Conservation (phyloP, 176 grass and related monocot species). For the Eremochloa ophiuroides region DNA sequence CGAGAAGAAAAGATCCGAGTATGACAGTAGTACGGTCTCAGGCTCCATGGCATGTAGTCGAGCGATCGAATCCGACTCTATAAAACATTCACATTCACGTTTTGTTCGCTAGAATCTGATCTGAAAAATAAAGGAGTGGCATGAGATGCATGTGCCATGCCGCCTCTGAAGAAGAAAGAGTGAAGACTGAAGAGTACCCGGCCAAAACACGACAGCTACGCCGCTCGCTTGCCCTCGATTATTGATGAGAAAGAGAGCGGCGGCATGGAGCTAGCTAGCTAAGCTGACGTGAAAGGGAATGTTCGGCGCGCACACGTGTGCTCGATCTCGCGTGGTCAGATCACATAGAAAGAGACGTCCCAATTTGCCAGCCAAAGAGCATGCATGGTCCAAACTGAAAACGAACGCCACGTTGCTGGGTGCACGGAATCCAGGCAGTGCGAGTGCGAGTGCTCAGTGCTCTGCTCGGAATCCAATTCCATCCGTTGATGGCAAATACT, state of each 20-base stretch:
- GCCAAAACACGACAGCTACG: constrained; percentile 3
- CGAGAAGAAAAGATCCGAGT: not conserved
- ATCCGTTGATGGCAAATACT: not conserved
- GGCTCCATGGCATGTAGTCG: not conserved
- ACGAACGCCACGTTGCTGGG: not conserved
- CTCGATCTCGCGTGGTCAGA: not conserved
- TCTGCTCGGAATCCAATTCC: not conserved
- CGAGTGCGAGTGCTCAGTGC: not conserved
- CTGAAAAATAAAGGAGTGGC: not conserved
- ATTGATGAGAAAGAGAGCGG: not conserved
- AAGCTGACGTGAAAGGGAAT: constrained; percentile 25
- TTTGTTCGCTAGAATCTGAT: not conserved
- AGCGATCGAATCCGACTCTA: not conserved
- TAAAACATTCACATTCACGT: not conserved
- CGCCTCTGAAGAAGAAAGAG: not conserved
- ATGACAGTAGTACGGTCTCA: not conserved
- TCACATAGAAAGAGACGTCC: constrained; percentile 9
- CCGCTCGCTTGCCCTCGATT: not conserved
- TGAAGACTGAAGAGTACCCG: not conserved
- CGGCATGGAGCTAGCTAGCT: not conserved
- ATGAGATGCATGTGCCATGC: constrained; percentile 1
- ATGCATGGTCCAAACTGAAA: constrained; percentile 27
- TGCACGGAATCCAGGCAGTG: not conserved
- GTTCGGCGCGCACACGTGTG: constrained; percentile 27
- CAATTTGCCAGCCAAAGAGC: not conserved